Base-by-base conservation (phyloP, 805 yeast species). In the Wickerhamiella shivajii region DNA sequence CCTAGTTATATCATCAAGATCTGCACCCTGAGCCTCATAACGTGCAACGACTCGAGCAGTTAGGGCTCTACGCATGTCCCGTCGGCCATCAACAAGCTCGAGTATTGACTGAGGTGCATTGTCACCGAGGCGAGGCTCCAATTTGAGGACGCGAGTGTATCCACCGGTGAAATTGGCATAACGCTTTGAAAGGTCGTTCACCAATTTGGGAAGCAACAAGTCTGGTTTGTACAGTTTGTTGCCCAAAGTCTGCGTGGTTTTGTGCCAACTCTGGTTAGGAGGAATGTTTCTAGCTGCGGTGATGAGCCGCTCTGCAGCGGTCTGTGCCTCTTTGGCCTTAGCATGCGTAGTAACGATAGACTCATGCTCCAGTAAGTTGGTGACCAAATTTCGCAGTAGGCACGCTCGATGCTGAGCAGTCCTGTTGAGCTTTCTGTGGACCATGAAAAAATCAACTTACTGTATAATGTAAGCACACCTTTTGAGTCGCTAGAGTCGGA, bases 51-150 rank as follows among this genome's bases (percentile, higher is more conserved):
- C 64, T 53, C 80, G 70, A n/a, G 93, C 94, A 6, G 72, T 66
- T 47, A 71, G 59, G 72, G 92, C 78, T 43, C 72, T 67, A 45
- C 75, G 70, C 64, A 79, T 66, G 51, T 81, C 93, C 39, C 71
- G 60, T 51, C 62, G 56, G 3, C 75, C 71, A 45, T 79, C 94
- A 1, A 87, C 92, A 30, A 90, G 62, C 56, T 90, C 98, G 34
- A 90, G 50, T 6, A 85, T 74, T 1, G 90, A 74, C 64, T 80
- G 90, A 20, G 85, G 85, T 0, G 96, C 93, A 40, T 74, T 77
- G 53, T 90, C 98, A 36, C 90, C 85, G 29, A 76, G 55, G 44
- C 97, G 66, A 12, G 85, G 83, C 55, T 90, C 97, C 40, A 90
- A 61, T 45, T 69, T 74, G 41, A 84, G 59, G 34, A 87, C 70